Conservation (phyloP, 495 filamentous ascomycete genomes). For the Talaromyces stipitatus region DNA sequence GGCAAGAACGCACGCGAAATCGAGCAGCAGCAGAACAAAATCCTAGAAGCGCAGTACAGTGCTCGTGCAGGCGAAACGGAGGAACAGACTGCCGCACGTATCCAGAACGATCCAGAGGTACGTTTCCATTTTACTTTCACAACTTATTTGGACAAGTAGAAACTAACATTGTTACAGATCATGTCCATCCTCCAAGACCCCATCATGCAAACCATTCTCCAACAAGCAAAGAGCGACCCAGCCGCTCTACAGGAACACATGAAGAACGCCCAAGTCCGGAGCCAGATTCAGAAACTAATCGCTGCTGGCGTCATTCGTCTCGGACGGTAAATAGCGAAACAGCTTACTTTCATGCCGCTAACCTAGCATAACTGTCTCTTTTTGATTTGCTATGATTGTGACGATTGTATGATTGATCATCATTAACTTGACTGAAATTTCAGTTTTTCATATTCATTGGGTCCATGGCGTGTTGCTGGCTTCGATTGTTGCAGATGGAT, state of each 20-base stretch:
- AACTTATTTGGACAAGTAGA: background rate
- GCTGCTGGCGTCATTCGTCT: conserved; percentile 87
- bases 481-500: background rate
- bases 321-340: conserved; percentile 51
- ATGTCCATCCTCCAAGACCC: conserved; percentile 88
- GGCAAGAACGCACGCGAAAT: conserved; percentile 81
- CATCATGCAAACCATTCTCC: conserved; percentile 94
- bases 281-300: conserved; percentile 86
- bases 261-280: conserved; percentile 76
- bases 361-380: background rate
- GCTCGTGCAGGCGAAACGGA: conserved; percentile 91
- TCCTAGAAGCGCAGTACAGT: conserved; percentile 80
- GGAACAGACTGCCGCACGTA: conserved; percentile 87
- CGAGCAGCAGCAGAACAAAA: conserved; percentile 90
- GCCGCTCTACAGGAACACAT: conserved; percentile 92
- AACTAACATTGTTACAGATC: conserved; percentile 50
- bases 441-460: background rate
- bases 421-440: no score
- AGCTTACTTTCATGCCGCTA: background rate
- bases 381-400: background rate
- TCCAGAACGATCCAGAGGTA: conserved; percentile 90
- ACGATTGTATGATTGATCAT: background rate
- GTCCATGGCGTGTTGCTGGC: background rate
- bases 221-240: conserved; percentile 91
- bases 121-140: conserved; percentile 17